Evolutionary conservation across 2,329 filamentous ascomycete genomes (phyloP), one percentile per base, ranked within the genome.

Genomic region (Alternaria brassicae): DNA sequence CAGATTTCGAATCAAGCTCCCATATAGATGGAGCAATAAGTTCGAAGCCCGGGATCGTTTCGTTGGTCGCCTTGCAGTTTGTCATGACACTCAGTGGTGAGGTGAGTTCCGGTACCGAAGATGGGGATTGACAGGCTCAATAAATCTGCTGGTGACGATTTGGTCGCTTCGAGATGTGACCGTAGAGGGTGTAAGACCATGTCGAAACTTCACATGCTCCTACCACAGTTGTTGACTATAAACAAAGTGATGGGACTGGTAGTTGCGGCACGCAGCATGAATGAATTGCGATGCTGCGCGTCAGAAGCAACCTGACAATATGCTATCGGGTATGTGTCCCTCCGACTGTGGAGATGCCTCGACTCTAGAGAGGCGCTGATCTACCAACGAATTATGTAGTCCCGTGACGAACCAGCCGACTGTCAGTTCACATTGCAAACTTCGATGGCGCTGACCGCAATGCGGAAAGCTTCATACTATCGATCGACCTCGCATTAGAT

Each of bases 1-100:
- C 19, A 41, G 25, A 40, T 10, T 28, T 28, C 21, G 65, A 61
- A 4, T 47, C 53, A 39, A 58, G 44, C 44, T 64, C 60, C 58
- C 64, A 68, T 12, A 67, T 60, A 2, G 62, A 60, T n/a, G 66
- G 66, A 21, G 63, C 62, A 28, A 70, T 27, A 21, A 52, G 56
- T 6, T 47, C 58, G 51, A 70, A 70, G 13, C 57, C 53, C 15
- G 65, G 67, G 6, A 68, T 48, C 15, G 32, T 37, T 7, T 39
- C 34, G 34, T 50, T 27, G 32, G 15, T 50, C 15, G 32, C 34
- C 13, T 41, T 42, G 42, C 19, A 15, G 37, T 58, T 32, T 53
- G 30, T 23, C 55, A 53, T 56, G n/a, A 41, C 53, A 55, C 23
- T 45, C 25, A 13, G 17, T n/a, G 21, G 19, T 15, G 3, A 17